Evolutionary conservation across 2,329 filamentous ascomycete genomes (phyloP), one percentile per base, ranked within the genome.

Genomic region (Trichoderma gracile): DNA sequence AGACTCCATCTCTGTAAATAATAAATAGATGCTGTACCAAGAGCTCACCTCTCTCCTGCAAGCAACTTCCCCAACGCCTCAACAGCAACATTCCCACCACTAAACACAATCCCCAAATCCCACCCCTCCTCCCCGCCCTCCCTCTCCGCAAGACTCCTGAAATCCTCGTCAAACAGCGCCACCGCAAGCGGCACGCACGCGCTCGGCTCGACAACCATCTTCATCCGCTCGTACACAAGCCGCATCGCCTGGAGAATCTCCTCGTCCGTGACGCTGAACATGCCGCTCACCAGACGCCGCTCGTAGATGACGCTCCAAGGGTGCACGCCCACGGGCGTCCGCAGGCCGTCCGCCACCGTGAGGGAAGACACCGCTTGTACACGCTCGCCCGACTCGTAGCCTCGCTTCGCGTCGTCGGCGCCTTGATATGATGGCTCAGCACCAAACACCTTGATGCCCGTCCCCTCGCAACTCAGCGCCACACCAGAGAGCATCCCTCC

Each of bases 171-270:
- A 69, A 86, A 97, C 69, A 98, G 78, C 59, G 88, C 89, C 8
- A 91, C 90, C 0, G 94, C 95, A 66, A 98, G 76, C 1, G 87
- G 86, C n/a, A 97, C 93, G 2, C 89, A 92, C 0, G 90, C 86
- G 76, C 89, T 93, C 23, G 94, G 94, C 81, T 98, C 94, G 14
- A 97, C 87, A 23, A 97, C 87, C 53, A 96, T 79, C 85, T 98
- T 97, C 82, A 95, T 87, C 65, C 93, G 80, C 84, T 98, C 94
- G 67, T 93, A 79, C 40, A 96, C 89, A 67, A 98, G 77, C 67
- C 84, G 79, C 84, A 97, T 84, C 14, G 93, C 90, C 23, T 80
- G 82, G 71, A 84, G 83, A 74, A 98, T 97, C 81, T 97, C 86
- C 62, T 89, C 87, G 76, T 98, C 94, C 1, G 82, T 86, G 1